Evolutionary conservation across 768 basidiomycete genomes (phyloP).

Genomic region (Suillus brevipes): DNA sequence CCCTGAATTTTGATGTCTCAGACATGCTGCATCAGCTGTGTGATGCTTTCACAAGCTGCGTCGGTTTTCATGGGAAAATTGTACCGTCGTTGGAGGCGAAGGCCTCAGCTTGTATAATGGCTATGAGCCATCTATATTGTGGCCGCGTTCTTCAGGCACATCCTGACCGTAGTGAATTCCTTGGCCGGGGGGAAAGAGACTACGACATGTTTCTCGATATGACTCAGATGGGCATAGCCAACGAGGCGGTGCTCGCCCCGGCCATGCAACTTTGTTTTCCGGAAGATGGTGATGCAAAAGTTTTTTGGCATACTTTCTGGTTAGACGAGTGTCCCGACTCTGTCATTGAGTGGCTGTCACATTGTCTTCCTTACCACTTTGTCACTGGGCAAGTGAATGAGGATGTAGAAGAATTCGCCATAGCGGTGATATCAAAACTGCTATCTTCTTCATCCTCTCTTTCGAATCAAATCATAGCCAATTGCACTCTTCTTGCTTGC

Average conservation of each 20-base stretch:
- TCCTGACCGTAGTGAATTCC: background rate
- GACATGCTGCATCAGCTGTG: background rate
- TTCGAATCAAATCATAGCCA: background rate
- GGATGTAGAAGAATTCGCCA: background rate
- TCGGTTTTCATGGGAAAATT: background rate
- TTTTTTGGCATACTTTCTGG: accelerated
- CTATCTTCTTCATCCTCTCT: background rate
- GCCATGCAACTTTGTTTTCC: background rate
- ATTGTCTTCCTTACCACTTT: background rate
- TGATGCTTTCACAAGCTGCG: background rate
- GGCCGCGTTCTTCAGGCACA: background rate
- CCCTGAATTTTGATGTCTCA: background rate
- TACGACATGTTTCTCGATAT: background rate
- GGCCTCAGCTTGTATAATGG: background rate
- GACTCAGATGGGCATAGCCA: background rate
- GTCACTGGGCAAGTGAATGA: background rate
- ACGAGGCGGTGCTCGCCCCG: background rate
- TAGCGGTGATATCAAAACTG: background rate
- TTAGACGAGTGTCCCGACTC: background rate
- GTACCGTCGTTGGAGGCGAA: background rate
- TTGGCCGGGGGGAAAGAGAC: background rate
- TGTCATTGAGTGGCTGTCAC: background rate
- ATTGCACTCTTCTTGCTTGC: background rate
- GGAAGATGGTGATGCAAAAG: background rate
- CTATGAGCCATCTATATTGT: background rate